Conservation (phyloP, 164 flowering plant species). For the Buxus sempervirens region DNA sequence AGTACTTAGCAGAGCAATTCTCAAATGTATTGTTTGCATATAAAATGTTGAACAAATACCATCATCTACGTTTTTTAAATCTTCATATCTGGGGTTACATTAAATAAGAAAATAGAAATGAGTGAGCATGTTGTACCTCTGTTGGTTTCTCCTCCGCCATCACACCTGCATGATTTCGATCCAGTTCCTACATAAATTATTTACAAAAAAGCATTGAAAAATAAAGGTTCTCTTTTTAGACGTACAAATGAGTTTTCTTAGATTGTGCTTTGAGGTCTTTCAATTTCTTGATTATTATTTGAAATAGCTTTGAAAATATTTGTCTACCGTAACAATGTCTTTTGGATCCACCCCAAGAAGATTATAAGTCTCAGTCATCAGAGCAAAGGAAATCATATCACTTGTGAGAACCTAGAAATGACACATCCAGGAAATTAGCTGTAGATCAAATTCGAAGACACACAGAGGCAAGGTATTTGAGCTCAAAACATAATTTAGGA, state of each 20-base stretch:
- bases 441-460: background rate
- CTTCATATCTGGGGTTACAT: too few species aligned
- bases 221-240: conserved; percentile 30
- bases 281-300: too few species aligned
- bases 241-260: conserved; percentile 79
- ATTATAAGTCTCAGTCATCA: conserved; percentile 72
- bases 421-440: background rate
- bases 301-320: conserved; percentile 95
- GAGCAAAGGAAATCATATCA: conserved; percentile 75
- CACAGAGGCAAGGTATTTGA: too few species aligned
- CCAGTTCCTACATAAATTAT: conserved; percentile 1
- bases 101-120: too few species aligned
- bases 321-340: conserved; percentile 70
- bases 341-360: conserved; percentile 85
- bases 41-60: too few species aligned
- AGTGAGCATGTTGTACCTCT: too few species aligned
- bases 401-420: conserved; percentile 71
- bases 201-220: conserved; percentile 22
- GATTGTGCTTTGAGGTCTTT: too few species aligned
- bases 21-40: too few species aligned
- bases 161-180: background rate
- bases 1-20: too few species aligned
- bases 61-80: too few species aligned
- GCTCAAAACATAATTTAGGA: too few species aligned
- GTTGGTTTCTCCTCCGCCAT: too few species aligned